phyloP scores from a whole-genome alignment of 169 alveolate species.

The Plasmodium reichenowi region DNA sequence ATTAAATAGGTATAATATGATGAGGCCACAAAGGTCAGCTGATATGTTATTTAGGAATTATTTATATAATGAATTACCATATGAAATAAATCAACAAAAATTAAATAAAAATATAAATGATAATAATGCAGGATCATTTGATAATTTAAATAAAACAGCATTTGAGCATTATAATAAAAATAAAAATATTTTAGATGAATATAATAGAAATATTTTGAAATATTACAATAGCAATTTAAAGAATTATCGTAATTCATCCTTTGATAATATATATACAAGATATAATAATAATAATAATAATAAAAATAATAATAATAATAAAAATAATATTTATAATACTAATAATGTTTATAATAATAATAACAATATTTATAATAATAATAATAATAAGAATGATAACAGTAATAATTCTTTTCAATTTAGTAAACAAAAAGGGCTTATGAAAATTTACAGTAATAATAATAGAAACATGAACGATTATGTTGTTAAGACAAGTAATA shows the following conservation, averaged over 20 bases:
- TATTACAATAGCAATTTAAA: background rate
- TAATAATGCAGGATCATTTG: background rate
- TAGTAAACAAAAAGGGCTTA: background rate
- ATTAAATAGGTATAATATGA: background rate
- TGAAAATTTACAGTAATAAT: conserved; percentile 21
- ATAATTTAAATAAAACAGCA: no score
- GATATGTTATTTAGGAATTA: conserved; percentile 2
- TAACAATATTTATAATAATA: background rate
- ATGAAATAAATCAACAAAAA: conserved; percentile 2
- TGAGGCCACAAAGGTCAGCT: background rate
- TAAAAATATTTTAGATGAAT: conserved; percentile 1
- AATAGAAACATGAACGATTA: conserved; percentile 8
- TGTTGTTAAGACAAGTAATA: background rate
- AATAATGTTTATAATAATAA: background rate
- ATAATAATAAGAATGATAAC: background rate
- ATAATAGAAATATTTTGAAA: background rate
- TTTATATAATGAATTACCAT: conserved; percentile 4
- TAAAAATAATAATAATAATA: conserved; percentile 5
- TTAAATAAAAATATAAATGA: conserved; percentile 11
- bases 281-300: conserved; percentile 7
- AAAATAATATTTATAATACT: background rate
- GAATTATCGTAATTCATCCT: conserved; percentile 26
- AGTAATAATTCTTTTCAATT: background rate
- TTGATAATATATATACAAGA: conserved; percentile 8
- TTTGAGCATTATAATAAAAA: conserved; percentile 2